A percentile compares a stretch with the other conserved stretches of the same genome.
These are phyloP conservation scores for Cryptococcus jaspeensis DNA, from an alignment of 1,284 basidiomycete species.

Conservation along the genomic window DNA sequence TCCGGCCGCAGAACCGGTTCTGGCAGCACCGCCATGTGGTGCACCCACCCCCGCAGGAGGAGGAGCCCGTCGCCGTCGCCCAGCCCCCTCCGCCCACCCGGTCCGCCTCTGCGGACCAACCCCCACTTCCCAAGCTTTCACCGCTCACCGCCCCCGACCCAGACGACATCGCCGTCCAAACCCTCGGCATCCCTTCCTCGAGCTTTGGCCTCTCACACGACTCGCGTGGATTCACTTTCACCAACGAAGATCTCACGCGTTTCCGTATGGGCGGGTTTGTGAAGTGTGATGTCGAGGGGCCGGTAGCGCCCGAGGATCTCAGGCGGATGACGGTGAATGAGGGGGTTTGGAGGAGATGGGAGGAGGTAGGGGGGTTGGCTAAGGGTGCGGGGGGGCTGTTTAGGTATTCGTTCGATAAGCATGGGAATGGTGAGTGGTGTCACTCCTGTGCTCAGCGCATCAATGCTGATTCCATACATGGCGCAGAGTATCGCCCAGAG, in stretches of 20 bases:
- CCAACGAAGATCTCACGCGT: constrained; percentile 4
- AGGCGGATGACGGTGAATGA: constrained; percentile 19
- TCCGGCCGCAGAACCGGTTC: not conserved
- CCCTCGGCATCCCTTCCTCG: constrained; percentile 6
- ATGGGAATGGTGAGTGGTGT: constrained; percentile 23
- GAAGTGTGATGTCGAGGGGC: not conserved
- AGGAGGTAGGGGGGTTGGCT: constrained; percentile 23
- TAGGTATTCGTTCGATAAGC: constrained; percentile 17
- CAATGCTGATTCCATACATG: not conserved
- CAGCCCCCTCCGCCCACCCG: not conserved
- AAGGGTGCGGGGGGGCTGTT: constrained; percentile 23
- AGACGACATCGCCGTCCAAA: not conserved
- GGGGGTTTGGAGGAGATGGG: constrained; percentile 28
- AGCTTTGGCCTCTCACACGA: not conserved
- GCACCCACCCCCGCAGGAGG: not conserved
- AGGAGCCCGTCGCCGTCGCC: not conserved
- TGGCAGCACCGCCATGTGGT: not conserved
- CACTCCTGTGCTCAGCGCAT: not conserved
- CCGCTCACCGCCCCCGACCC: constrained; percentile 2
- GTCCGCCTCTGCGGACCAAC: not conserved
- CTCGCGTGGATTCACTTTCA: not conserved
- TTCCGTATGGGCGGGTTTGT: not conserved
- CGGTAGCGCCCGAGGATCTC: not conserved
- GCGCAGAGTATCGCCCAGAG: constrained; percentile 31
- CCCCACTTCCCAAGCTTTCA: not conserved